Evolutionary conservation across 1,139 yeast genomes (phyloP).

Genomic region (Zygosaccharomyces sapae): DNA sequence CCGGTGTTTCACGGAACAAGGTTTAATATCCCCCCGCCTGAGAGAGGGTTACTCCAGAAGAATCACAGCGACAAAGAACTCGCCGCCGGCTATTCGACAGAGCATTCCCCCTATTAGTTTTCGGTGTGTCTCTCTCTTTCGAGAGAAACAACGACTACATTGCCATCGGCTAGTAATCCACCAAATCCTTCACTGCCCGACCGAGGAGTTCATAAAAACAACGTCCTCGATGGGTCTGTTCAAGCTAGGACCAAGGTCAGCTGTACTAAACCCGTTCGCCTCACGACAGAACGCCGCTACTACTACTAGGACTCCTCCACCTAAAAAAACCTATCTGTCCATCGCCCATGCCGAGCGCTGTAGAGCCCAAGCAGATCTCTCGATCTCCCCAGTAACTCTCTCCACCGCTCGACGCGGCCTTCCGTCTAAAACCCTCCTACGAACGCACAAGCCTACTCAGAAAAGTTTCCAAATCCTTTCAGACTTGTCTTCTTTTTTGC

Average conservation of each 20-base stretch:
- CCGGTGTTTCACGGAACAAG: slow-evolving; percentile 26
- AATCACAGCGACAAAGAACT: slow-evolving; percentile 25
- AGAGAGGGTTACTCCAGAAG: slow-evolving; percentile 36
- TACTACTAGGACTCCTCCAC: no score
- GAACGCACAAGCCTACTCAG: slow-evolving; percentile 24
- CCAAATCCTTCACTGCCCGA: slow-evolving; percentile 39
- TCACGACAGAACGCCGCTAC: neutral
- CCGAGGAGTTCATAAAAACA: slow-evolving; percentile 23
- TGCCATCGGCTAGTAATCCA: slow-evolving; percentile 40
- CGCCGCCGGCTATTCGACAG: slow-evolving; percentile 33
- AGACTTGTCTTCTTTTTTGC: slow-evolving; percentile 24
- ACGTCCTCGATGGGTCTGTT: slow-evolving; percentile 30
- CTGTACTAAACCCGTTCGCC: slow-evolving; percentile 5
- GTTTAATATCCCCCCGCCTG: slow-evolving; percentile 33
- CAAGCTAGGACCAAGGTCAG: slow-evolving; percentile 16
- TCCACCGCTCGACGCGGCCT: slow-evolving; percentile 30
- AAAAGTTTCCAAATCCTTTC: slow-evolving; percentile 24
- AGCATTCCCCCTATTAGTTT: slow-evolving; percentile 36
- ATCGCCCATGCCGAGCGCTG: slow-evolving; percentile 28
- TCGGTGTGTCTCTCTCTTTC: slow-evolving; percentile 17
- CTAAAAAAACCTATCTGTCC: slow-evolving; percentile 1
- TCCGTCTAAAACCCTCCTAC: slow-evolving; percentile 15
- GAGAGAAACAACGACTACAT: slow-evolving; percentile 22
- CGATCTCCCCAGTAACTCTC: slow-evolving; percentile 29
- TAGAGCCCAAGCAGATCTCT: slow-evolving; percentile 26